A percentile compares a stretch with the other conserved stretches of the same genome.
These are phyloP conservation scores for Coix lacrymajobi DNA, from an alignment of 176 grass and related monocot genomes.

Conservation along the genomic window DNA sequence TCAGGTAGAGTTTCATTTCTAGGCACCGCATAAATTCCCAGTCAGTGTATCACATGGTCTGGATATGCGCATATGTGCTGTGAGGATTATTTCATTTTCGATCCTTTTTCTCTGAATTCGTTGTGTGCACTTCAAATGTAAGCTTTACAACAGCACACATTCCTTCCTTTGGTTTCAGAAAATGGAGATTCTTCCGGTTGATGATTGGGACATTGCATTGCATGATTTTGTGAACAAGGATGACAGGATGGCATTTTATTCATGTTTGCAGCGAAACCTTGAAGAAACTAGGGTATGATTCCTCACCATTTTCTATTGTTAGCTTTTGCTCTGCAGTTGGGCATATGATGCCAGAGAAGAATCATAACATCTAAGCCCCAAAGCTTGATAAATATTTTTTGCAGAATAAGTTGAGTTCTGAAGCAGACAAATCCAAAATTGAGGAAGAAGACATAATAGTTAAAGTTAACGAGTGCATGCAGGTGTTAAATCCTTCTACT, in stretches of 20 bases:
- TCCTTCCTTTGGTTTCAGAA: conserved; percentile 49
- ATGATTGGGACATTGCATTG: conserved; percentile 95
- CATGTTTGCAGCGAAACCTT: conserved; percentile 83
- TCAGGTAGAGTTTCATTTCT: neutral
- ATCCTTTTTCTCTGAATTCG: neutral
- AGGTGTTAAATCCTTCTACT: conserved; percentile 38
- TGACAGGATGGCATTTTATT: conserved; percentile 83
- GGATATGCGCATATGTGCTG: neutral
- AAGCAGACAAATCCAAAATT: conserved; percentile 63
- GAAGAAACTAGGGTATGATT: conserved; percentile 80
- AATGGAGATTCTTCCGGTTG: conserved; percentile 98
- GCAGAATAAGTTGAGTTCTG: conserved; percentile 77
- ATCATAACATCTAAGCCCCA: conserved; percentile 11
- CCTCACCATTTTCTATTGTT: neutral
- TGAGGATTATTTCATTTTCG: conserved; percentile 8
- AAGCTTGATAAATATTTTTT: conserved; percentile 18
- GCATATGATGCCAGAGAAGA: conserved; percentile 10
- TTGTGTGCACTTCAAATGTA: neutral
- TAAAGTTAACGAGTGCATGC: conserved; percentile 82
- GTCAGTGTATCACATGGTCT: neutral
- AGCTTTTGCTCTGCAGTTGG: neutral
- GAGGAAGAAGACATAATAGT: conserved; percentile 85
- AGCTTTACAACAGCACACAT: neutral
- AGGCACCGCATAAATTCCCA: neutral
- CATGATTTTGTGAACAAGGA: conserved; percentile 98